phyloP scores from a whole-genome alignment of 805 yeast species.

The Metschnikowia dekortorum region DNA sequence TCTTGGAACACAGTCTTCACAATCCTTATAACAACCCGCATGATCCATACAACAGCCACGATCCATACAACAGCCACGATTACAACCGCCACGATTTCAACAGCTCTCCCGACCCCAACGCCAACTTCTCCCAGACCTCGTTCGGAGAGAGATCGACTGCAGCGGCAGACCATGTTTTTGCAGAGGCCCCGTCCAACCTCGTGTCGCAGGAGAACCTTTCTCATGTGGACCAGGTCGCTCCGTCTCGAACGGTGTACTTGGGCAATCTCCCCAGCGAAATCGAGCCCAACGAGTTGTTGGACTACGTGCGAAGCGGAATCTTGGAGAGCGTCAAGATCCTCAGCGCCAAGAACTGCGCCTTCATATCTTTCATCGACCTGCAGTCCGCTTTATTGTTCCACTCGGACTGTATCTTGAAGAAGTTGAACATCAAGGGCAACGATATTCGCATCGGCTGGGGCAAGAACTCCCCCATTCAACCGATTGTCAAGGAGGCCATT shows the following conservation, averaged over 20 bases:
- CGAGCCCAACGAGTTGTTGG: slow-evolving; percentile 74
- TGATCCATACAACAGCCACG: not conserved
- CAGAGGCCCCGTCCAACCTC: not conserved
- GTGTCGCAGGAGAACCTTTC: not conserved
- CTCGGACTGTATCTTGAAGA: slow-evolving; percentile 85
- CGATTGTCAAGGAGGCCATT: slow-evolving; percentile 71
- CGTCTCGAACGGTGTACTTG: slow-evolving; percentile 82
- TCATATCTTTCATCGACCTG: slow-evolving; percentile 83
- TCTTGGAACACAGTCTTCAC: not conserved
- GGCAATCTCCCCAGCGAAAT: slow-evolving; percentile 85
- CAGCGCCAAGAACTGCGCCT: slow-evolving; percentile 87
- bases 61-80: too few relatives aligned
- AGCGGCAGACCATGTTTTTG: not conserved
- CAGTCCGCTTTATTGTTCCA: slow-evolving; percentile 87
- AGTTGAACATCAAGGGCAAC: slow-evolving; percentile 72
- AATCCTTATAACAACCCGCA: not conserved
- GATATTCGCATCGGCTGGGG: slow-evolving; percentile 95
- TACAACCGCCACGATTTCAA: not conserved
- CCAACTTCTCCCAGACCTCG: not conserved
- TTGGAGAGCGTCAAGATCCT: slow-evolving; percentile 74
- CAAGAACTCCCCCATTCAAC: slow-evolving; percentile 66
- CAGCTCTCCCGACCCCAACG: not conserved
- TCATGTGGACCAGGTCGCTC: slow-evolving; percentile 32
- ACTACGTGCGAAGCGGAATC: slow-evolving; percentile 88
- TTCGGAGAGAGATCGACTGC: not conserved